Base-by-base conservation (phyloP, 23 red algal genomes). In the Chondrus crispus region DNA sequence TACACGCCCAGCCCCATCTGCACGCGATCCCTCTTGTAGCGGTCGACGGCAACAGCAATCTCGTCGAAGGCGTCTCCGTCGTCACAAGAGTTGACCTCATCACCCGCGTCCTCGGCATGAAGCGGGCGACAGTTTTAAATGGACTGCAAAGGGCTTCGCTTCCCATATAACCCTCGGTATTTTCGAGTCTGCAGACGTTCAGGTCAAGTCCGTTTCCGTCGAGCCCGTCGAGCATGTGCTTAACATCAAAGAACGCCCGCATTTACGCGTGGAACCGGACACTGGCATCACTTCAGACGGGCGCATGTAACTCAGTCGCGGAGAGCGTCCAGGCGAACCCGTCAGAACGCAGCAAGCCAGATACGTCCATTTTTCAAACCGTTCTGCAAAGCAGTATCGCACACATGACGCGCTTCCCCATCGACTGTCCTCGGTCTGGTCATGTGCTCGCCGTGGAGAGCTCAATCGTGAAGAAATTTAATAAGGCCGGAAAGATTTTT, bases 221-320 rank as follows among this genome's bases (percentile, higher is more conserved):
- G 36, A 86, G 3, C 78, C n/a, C 19, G 82, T 94, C 11, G 55
- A 55, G 55, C 80, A 88, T 46, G 68, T 74, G 18, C 44, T 94
- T 6, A 66, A 81, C 40, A 57, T 94, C 12, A 54, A 72, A 22
- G 92, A 94, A 64, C 68, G 74, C 11, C 20, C 57, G 35, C 79
- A 38, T 46, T 78, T 70, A 12, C 52, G 55, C 36, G 52, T 94
- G 30, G 92, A 94, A 44, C 92, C 92, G 39, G 92, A 83, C 26
- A 52, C 84, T 13, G 92, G 92, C 12, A 94, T 94, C 62, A 68
- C 82, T 52, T 80, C 92, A 33, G 92, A 94, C 40, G 92, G 92
- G n/a, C 92, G 74, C 33, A 49, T 82, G 8, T 94, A 66, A 44
- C n/a, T n/a, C n/a, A n/a, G n/a, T n/a, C n/a, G n/a, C n/a, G n/a